Evolutionary conservation across 2,329 filamentous ascomycete species (phyloP), one percentile per base, ranked within the genome.

Genomic region (Calcarisporium arbuscula): DNA sequence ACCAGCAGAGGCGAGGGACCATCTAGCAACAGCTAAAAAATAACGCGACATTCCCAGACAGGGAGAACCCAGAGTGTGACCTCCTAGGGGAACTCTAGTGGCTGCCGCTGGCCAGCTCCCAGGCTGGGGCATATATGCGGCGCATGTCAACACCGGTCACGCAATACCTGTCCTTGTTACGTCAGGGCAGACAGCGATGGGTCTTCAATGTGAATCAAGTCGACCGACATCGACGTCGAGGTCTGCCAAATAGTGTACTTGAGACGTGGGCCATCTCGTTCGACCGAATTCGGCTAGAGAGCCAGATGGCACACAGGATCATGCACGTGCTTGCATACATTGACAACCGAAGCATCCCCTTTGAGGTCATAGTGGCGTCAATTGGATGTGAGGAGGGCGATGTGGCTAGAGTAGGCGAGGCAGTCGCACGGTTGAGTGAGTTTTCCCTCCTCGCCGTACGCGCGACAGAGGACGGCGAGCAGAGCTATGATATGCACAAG

Each of bases 181-280:
- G 26, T 8, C 14, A 43, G 23, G 44, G 47, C 9, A 45, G 44
- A 11, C 27, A 42, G 4, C 43, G 50, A 32, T 54, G 45, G 47
- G 10, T 53, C 14, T 35, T 52, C 2, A 45, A 43, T 28, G 43
- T 36, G 23, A 32, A 37, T 3, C 41, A 46, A 9, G 42, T 39
- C 19, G 54, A 61, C 38, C 45, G 44, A 6, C 41, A 59, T 35
- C 49, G 56, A 36, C 15, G 46, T n/a, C 38, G 30, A 1, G 34
- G 46, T 2, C 46, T 52, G 8, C 43, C 52, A 0, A 61, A 60
- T 29, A 61, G 51, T 27, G 36, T 61, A 2, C 41, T 61, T 16
- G 35, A 51, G 28, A 60, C 55, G 3, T 61, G 50, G 57, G 34
- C 27, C 7, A 53, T 57, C 19, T 60, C 57, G 2, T 51, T 62